A percentile compares a stretch with the other conserved stretches of the same genome.
phyloP scores from a whole-genome alignment of 371 early-diverging fungal species.

The Actinomucor elegans region DNA sequence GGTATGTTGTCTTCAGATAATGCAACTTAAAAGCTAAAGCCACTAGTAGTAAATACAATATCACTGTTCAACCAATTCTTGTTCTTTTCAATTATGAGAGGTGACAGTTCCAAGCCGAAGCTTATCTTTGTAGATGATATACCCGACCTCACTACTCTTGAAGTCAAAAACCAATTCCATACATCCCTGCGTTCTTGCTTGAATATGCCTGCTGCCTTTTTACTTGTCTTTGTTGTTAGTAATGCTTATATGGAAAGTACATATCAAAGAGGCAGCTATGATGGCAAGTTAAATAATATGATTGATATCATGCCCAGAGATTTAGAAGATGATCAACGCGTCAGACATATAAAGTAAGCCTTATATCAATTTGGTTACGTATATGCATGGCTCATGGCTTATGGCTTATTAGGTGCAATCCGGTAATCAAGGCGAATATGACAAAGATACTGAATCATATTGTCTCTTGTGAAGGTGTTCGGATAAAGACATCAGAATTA shows the following conservation, averaged over 20 bases:
- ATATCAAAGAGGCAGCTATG: background rate
- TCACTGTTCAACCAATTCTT: slow-evolving; percentile 6
- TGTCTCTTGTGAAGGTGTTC: slow-evolving; percentile 4
- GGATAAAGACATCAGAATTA: background rate
- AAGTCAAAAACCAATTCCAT: slow-evolving; percentile 23
- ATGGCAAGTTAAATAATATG: background rate
- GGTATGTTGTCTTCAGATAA: background rate
- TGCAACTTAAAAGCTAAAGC: background rate
- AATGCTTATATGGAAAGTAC: slow-evolving; percentile 9
- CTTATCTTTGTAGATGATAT: slow-evolving; percentile 46
- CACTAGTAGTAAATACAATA: slow-evolving; percentile 1
- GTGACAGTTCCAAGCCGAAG: slow-evolving; percentile 13
- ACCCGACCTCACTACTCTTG: slow-evolving; percentile 30
- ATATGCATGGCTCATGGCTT: too few relatives aligned
- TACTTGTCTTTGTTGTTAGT: slow-evolving; percentile 28
- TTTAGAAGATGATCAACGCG: slow-evolving; percentile 5
- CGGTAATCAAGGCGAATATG: slow-evolving; percentile 16
- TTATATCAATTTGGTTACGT: too few relatives aligned
- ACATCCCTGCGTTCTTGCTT: slow-evolving; percentile 8
- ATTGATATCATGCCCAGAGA: slow-evolving; percentile 9
- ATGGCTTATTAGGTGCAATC: slow-evolving; percentile 39
- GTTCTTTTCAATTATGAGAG: slow-evolving; percentile 7
- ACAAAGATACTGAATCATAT: slow-evolving; percentile 15
- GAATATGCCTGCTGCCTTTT: background rate
- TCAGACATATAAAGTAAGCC: slow-evolving; percentile 2